phyloP scores from a whole-genome alignment of 176 grass and related monocot species.

The Lolium rigidum region DNA sequence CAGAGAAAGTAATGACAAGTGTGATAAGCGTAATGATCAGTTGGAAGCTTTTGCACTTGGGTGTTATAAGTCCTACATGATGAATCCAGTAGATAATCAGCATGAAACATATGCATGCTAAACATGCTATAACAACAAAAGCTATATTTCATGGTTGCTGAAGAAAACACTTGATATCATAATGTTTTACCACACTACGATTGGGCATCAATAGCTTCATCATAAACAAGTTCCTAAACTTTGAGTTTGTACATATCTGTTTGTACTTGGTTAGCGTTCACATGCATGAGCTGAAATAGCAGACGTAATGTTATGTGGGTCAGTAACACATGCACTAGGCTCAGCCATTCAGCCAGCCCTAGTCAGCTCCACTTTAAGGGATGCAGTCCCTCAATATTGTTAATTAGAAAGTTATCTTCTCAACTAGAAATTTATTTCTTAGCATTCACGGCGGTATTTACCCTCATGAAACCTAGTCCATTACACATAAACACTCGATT shows the following conservation, averaged over 20 bases:
- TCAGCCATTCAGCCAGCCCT: too few relatives aligned
- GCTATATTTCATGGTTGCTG: neutral
- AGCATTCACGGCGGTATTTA: neutral
- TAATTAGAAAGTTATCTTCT: neutral
- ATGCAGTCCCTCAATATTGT: neutral
- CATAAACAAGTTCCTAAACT: neutral
- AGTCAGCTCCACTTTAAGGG: too few relatives aligned
- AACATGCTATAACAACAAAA: constrained; percentile 8
- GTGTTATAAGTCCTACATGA: constrained; percentile 20
- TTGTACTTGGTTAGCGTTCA: neutral
- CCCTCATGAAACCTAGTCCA: neutral
- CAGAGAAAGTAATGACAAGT: too few relatives aligned
- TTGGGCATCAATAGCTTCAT: neutral
- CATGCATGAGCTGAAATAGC: constrained; percentile 27
- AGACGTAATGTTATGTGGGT: neutral
- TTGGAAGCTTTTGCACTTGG: neutral
- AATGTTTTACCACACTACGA: neutral
- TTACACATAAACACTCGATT: neutral
- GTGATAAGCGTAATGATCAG: too few relatives aligned
- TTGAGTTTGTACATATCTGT: neutral
- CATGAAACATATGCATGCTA: neutral
- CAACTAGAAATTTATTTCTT: neutral
- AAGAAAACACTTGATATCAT: constrained; percentile 10
- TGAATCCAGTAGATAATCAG: neutral
- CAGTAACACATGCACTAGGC: neutral